Base-by-base conservation (phyloP, 129 eudicot species). In the Flaveria brownii region DNA sequence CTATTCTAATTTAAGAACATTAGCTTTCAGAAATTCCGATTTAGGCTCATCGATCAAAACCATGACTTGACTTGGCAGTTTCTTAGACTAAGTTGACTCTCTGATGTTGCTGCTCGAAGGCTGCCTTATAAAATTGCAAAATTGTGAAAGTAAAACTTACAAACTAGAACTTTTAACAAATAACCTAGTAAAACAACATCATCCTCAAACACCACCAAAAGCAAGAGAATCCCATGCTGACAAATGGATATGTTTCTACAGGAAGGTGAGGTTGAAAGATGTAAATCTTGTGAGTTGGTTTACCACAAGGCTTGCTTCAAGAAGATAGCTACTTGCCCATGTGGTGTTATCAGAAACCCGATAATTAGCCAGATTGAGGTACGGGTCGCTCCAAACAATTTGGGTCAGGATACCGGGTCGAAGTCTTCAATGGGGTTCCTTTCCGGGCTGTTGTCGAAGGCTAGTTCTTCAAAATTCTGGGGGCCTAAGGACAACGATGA, bases 231-330 rank as follows among this genome's bases (percentile, higher is more conserved):
- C 15, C 23, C 55, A 68, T 54, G 18, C 26, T 77, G 22, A 77
- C 75, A 45, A 77, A 56, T 47, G 54, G 28, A 30, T 77, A 2
- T 28, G 33, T 43, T 39, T 43, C 39, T 54, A 79, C 88, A 94
- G 93, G 98, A 91, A 82, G 92, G 85, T n/a, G 97, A 87, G 85
- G 75, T 91, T n/a, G 84, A 91, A 76, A 87, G 87, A 73, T 94
- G 98, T 63, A 85, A 79, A 81, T 81, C 90, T 25, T 94, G 98
- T 81, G 84, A 82, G 70, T 61, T 75, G 63, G 93, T 80, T 66
- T 94, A 87, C 85, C 98, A 94, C 87, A 87, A 87, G 82, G 67
- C 73, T 45, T 94, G 98, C 86, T 85, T 85, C 70, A 82, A 73
- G 75, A 89, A 86, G 77, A 72, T 84, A 18, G 45, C 76, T 41